Percentiles rank a stretch among this genome's conserved stretches.
Evolutionary conservation across 192 early-diverging fungal species (phyloP).

Genomic region (Mortierella antarctica): DNA sequence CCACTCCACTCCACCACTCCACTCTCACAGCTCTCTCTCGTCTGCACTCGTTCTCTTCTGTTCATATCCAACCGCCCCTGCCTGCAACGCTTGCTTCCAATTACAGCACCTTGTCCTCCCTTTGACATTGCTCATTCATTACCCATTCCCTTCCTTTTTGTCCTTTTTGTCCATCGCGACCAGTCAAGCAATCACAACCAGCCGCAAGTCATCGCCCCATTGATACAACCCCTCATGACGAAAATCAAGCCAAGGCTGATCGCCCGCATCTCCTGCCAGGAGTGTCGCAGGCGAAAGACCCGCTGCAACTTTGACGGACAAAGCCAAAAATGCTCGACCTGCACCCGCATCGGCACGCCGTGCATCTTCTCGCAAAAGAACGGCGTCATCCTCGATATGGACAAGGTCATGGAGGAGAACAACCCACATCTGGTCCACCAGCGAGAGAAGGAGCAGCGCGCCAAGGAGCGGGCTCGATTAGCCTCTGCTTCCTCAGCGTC

Average conservation of each 20-base stretch:
- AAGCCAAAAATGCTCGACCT: conserved; percentile 48
- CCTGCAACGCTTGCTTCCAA: too few relatives aligned
- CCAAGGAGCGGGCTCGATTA: conserved; percentile 34
- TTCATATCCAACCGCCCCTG: too few relatives aligned
- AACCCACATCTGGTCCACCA: conserved; percentile 51
- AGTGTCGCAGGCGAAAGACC: conserved; percentile 47
- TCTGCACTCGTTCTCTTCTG: too few relatives aligned
- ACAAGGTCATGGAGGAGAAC: conserved; percentile 55
- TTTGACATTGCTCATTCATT: background rate
- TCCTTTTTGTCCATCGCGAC: background rate
- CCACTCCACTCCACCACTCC: background rate
- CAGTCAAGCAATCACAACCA: background rate
- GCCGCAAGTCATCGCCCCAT: background rate
- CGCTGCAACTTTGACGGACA: conserved; percentile 54
- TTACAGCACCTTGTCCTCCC: too few relatives aligned
- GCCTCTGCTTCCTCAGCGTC: background rate
- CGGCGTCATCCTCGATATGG: conserved; percentile 50
- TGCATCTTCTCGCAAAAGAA: conserved; percentile 55
- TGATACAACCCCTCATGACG: conserved; percentile 17
- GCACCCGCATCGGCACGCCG: conserved; percentile 42
- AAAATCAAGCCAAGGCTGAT: conserved; percentile 55
- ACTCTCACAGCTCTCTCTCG: too few relatives aligned
- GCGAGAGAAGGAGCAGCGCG: conserved; percentile 44
- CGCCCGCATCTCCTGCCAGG: conserved; percentile 52
- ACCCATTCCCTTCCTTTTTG: background rate